Conservation (phyloP, 2,329 filamentous ascomycete species). For the Colletotrichum ledebouriae region DNA sequence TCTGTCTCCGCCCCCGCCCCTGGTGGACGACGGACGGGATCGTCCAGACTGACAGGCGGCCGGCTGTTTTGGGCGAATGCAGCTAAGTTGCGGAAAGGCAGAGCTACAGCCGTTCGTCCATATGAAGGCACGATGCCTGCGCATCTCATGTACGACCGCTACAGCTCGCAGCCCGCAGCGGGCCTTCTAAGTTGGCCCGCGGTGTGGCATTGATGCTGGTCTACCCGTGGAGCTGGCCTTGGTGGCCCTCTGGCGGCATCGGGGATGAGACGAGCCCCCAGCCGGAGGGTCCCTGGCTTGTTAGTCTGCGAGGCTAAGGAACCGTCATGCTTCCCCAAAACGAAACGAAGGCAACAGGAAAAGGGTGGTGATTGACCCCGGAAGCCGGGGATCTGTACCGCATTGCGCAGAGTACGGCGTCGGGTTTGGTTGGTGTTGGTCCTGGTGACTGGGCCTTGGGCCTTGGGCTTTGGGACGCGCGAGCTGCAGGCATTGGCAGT, state of each 20-base stretch:
- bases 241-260: constrained; percentile 30
- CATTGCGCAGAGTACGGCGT: background rate
- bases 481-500: too few relatives aligned
- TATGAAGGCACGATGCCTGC: too few relatives aligned
- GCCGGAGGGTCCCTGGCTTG: constrained; percentile 34
- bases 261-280: constrained; percentile 36
- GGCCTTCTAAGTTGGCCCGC: constrained; percentile 30
- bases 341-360: constrained; percentile 38
- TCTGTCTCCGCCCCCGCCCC: background rate
- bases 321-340: constrained; percentile 41
- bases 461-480: too few relatives aligned
- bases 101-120: constrained; percentile 12
- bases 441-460: background rate
- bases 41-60: constrained; percentile 38
- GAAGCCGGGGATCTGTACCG: constrained; percentile 35
- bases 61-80: constrained; percentile 25
- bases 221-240: constrained; percentile 6
- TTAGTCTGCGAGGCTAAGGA: constrained; percentile 35
- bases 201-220: constrained; percentile 18
- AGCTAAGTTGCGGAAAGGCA: constrained; percentile 14
- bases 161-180: constrained; percentile 6
- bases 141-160: constrained; percentile 1
- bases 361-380: constrained; percentile 36
- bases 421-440: constrained; percentile 8
- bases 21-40: constrained; percentile 28